phyloP scores from a whole-genome alignment of 768 basidiomycete species.

The Suillus subluteus region DNA sequence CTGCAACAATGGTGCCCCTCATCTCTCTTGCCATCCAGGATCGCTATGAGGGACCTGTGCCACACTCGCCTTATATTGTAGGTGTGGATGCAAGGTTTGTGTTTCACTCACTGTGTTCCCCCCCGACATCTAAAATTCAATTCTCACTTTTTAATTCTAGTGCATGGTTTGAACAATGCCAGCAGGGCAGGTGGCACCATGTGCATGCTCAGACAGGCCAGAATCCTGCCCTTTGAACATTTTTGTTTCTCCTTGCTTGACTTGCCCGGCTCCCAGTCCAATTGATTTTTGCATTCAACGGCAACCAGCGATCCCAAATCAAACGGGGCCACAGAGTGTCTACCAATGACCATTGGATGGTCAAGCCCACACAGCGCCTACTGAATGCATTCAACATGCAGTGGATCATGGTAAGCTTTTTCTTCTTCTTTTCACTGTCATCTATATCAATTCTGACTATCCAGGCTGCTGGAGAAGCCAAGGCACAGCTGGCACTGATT shows the following conservation, averaged over 20 bases:
- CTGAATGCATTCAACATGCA: constrained; percentile 1
- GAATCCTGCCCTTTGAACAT: constrained; percentile 19
- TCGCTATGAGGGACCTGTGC: neutral
- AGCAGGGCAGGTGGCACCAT: neutral
- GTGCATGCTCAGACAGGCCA: neutral
- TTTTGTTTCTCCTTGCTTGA: constrained; percentile 45
- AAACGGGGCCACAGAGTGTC: constrained; percentile 43
- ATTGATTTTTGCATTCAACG: constrained; percentile 56
- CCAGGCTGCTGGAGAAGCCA: constrained; percentile 9
- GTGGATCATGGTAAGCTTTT: constrained; percentile 42
- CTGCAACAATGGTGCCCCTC: neutral
- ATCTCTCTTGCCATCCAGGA: neutral
- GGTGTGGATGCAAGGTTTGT: neutral
- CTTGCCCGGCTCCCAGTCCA: constrained; percentile 41
- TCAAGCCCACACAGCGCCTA: constrained; percentile 16
- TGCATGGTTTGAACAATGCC: neutral
- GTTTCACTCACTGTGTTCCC: neutral
- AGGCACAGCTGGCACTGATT: constrained; percentile 11
- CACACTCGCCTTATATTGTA: neutral
- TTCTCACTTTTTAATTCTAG: too few species aligned
- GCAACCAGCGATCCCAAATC: constrained; percentile 41
- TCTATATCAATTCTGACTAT: constrained; percentile 15
- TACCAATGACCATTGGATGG: constrained; percentile 34
- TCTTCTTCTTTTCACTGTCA: constrained; percentile 45
- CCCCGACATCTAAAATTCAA: too few species aligned